Base-by-base conservation (phyloP, 176 grass and related monocot species). In the Aegilops umbellulata region DNA sequence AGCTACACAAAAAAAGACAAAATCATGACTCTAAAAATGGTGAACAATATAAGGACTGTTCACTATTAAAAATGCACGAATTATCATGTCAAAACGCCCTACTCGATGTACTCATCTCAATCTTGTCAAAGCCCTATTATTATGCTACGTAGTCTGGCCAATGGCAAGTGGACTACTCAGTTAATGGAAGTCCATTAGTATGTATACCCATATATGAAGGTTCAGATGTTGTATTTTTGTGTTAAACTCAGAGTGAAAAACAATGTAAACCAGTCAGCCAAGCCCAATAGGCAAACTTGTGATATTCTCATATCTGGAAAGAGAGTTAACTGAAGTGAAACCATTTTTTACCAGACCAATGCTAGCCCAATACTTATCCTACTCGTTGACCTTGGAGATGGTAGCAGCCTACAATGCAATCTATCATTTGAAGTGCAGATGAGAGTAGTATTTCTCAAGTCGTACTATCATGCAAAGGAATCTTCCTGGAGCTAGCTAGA, bases 401-500 rank as follows among this genome's bases (percentile, higher is more conserved):
- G 24, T 41, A 61, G 24, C 19, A 39, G 34, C 30, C 23, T 36
- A 53, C 12, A 9, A 70, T 44, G 29, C 39, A 24, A 55, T 80
- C 6, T 38, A 80, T 25, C 65, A n/a, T 44, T 9, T 31, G 5
- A 36, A 49, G 64, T 49, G 10, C 49, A 74, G 19, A 65, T 57
- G 30, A 2, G 35, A 36, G 1, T 8, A 36, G 35, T 27, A 1
- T 19, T 81, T 31, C 63, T 82, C 73, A 58, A 5, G 19, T 64
- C 41, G 81, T 73, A 25, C n/a, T 47, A 47, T 47, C 11, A 30
- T 86, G 63, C 64, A 77, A 64, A 69, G 30, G 83, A 86, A 82
- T 76, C 70, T 90, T 86, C n/a, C 25, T 8, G 32, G 30, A 82
- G 74, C 64, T 53, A 90, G 73, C 84, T 55, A 90, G 30, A 86